Percentiles rank a stretch among this genome's conserved stretches.
Evolutionary conservation across 805 yeast genomes (phyloP).

Genomic region (Lipomyces yamadae): DNA sequence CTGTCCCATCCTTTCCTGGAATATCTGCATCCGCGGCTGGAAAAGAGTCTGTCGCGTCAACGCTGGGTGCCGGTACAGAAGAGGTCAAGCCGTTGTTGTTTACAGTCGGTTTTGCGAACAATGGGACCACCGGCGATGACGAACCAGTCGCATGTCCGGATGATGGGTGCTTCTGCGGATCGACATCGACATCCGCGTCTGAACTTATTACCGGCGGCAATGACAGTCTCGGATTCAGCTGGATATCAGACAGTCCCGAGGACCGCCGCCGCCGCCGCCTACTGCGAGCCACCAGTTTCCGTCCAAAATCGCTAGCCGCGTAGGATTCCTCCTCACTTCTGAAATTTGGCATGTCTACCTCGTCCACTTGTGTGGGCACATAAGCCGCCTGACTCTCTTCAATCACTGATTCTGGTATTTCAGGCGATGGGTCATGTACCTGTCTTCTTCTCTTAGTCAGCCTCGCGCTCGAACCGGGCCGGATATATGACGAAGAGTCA

Average conservation of each 20-base stretch:
- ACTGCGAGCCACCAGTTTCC: not conserved
- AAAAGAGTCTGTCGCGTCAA: not conserved
- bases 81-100: not conserved
- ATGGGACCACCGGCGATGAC: constrained; percentile 10
- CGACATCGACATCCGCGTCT: constrained; percentile 22
- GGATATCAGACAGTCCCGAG: constrained; percentile 6
- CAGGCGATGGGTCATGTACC: not conserved
- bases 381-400: constrained; percentile 4
- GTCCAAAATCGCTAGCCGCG: not conserved
- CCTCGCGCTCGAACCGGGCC: not conserved
- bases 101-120: constrained; percentile 5
- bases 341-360: not conserved
- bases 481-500: not conserved
- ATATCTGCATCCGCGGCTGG: not conserved
- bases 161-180: constrained; percentile 29
- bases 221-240: constrained; percentile 14
- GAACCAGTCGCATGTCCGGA: constrained; percentile 8
- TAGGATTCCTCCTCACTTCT: not conserved
- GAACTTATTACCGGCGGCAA: constrained; percentile 22
- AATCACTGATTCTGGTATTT: constrained; percentile 9
- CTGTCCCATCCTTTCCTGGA: not conserved
- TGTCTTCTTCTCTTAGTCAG: not conserved
- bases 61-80: not conserved
- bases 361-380: not conserved
- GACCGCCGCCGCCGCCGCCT: not conserved